A percentile compares a stretch with the other conserved stretches of the same genome.
Conservation (phyloP, 2,329 filamentous ascomycete genomes). For the Tolypocladium paradoxum region DNA sequence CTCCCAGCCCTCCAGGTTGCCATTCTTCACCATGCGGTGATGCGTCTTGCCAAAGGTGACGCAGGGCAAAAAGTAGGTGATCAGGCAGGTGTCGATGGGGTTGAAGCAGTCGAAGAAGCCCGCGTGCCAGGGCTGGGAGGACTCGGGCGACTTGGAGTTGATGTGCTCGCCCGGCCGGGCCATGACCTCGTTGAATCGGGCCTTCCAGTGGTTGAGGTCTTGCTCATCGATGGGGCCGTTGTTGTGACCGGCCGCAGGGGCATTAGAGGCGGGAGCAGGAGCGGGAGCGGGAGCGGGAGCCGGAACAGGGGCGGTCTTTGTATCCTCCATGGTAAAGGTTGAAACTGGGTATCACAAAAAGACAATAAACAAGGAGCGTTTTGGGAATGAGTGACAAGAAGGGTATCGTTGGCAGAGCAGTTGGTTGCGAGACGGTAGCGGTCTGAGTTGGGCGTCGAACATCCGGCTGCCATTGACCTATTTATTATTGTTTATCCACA, state of each 20-base stretch:
- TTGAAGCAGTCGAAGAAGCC: constrained; percentile 33
- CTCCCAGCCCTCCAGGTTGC: constrained; percentile 31
- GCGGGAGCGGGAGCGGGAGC: constrained; percentile 18
- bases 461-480: background rate
- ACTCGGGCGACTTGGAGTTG: constrained; percentile 28
- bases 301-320: background rate
- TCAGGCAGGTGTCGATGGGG: constrained; percentile 32
- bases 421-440: background rate
- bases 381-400: background rate
- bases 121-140: constrained; percentile 26
- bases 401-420: too few species aligned
- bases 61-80: constrained; percentile 35
- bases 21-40: constrained; percentile 30
- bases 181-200: constrained; percentile 30
- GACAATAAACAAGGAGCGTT: background rate
- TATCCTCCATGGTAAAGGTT: background rate
- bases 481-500: background rate
- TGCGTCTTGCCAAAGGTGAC: constrained; percentile 38
- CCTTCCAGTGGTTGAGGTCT: constrained; percentile 34
- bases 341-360: background rate
- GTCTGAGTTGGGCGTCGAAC: background rate
- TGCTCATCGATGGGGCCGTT: constrained; percentile 28
- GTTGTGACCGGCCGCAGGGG: constrained; percentile 5
- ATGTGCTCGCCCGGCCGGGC: constrained; percentile 29
- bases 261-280: constrained; percentile 7